Evolutionary conservation across 805 yeast species (phyloP), one percentile per base, ranked within the genome.

Genomic region (Metschnikowia gruessii): DNA sequence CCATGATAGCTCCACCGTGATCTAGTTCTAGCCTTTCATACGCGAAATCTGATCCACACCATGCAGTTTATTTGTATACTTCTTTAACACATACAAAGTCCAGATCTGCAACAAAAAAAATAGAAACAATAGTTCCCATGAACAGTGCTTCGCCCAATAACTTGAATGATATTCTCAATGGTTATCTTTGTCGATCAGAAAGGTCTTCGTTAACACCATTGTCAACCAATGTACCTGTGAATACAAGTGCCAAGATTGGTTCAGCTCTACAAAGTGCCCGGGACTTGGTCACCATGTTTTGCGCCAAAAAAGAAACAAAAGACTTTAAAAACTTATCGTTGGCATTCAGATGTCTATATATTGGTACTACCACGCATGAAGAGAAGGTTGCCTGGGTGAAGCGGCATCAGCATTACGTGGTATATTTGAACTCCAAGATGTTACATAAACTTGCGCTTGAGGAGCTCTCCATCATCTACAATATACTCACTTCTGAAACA

Each of bases 41-140:
- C 32, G 32, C 32, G 32, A 16, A 26, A 37, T 9, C 21, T 19
- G 29, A 31, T 31, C 16, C 43, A 9, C 38, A 12, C 38, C 46
- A 38, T 48, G 51, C 51, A 48, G 51, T 48, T 44, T 48, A 43
- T 48, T 48, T 48, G 48, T 44, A 38, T 48, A 46, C 40, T 37
- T 30, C 26, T 28, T 8, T n/a, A 40, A 16, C 31, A 12, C 22
- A 15, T 9, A 10, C 40, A 13, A 24, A 16, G 17, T 24, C 30
- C 22, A 37, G 40, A 15, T 15, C 32, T 22, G n/a, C 13, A 8
- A 24, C 15, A 16, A n/a, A 3, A 26, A 26, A 10, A 26, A 26
- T 26, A 8, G 11, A 26, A 21, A 26, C 28, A 26, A 10, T 26
- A 8, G 28, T n/a, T 21, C 29, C 21, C 11, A 33, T 43, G 42